Evolutionary conservation across 208 protist genomes (phyloP).

Genomic region (Histomonas meleagridis): DNA sequence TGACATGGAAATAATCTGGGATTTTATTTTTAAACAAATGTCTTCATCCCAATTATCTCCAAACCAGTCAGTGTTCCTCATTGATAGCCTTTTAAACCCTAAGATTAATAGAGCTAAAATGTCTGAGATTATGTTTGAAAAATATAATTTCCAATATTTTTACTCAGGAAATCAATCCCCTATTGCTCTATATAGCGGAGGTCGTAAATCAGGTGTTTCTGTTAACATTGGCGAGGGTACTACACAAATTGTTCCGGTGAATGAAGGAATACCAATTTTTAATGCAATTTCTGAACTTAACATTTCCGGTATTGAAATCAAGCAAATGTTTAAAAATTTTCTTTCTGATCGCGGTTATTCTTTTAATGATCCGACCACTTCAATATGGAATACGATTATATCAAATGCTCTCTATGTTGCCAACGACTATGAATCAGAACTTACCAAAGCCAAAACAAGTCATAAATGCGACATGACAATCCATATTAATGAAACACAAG

Average conservation of each 20-base stretch:
- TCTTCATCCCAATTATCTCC: too few relatives aligned
- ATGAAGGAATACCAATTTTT: slow-evolving; percentile 62
- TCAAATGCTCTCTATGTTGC: slow-evolving; percentile 62
- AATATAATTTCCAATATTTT: slow-evolving; percentile 61
- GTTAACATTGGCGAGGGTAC: slow-evolving; percentile 84
- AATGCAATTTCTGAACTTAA: slow-evolving; percentile 59
- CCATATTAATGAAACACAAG: slow-evolving; percentile 60
- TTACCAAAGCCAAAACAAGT: slow-evolving; percentile 48
- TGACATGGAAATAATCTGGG: slow-evolving; percentile 85
- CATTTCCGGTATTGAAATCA: slow-evolving; percentile 61
- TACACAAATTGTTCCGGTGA: slow-evolving; percentile 88
- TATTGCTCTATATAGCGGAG: slow-evolving; percentile 73
- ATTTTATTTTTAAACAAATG: slow-evolving; percentile 93
- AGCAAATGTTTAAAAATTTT: slow-evolving; percentile 57
- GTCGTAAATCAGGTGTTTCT: slow-evolving; percentile 68
- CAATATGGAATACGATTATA: slow-evolving; percentile 65
- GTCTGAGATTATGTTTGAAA: slow-evolving; percentile 71
- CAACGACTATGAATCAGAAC: slow-evolving; percentile 57
- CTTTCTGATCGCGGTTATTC: slow-evolving; percentile 54
- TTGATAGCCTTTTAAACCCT: slow-evolving; percentile 69
- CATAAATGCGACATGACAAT: slow-evolving; percentile 54
- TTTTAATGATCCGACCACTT: slow-evolving; percentile 54
- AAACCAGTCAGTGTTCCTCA: slow-evolving; percentile 83
- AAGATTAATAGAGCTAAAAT: slow-evolving; percentile 70
- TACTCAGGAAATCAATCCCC: slow-evolving; percentile 73